A percentile compares a stretch with the other conserved stretches of the same genome.
Evolutionary conservation across 2,329 filamentous ascomycete species (phyloP).

Genomic region (Lecanosticta acicola): DNA sequence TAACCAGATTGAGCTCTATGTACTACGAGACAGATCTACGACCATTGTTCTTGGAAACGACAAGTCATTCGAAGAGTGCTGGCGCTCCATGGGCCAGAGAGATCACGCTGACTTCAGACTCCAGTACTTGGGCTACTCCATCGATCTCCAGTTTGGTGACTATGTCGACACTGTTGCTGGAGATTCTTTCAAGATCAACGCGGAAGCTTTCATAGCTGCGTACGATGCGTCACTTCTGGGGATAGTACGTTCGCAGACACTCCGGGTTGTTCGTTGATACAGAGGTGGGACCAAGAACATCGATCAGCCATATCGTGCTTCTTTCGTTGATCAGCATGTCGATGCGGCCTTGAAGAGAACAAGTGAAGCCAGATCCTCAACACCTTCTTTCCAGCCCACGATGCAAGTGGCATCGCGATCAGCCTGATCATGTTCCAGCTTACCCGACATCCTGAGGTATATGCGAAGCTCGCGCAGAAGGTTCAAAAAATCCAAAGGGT

Average conservation of each 20-base stretch:
- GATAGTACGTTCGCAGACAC: not conserved
- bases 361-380: constrained; percentile 1
- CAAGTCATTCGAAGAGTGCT: not conserved
- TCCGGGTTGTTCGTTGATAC: constrained; percentile 3
- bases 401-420: not conserved
- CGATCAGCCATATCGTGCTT: not conserved
- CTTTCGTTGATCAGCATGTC: constrained; percentile 2
- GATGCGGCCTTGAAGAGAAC: not conserved
- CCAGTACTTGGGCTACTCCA: constrained; percentile 3
- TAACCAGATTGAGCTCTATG: not conserved
- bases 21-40: constrained; percentile 1
- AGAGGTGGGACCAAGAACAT: constrained; percentile 3
- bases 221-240: constrained; percentile 1
- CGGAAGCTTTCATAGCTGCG: not conserved
- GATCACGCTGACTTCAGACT: not conserved
- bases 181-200: constrained; percentile 1
- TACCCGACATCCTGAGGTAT: constrained; percentile 1
- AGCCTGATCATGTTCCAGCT: constrained; percentile 3
- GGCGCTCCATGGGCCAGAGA: too few relatives aligned
- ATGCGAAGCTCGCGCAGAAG: constrained; percentile 1
- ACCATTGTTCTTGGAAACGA: constrained; percentile 1
- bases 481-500: not conserved
- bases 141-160: constrained; percentile 3
- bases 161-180: not conserved
- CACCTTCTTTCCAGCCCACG: constrained; percentile 2